Evolutionary conservation across 2,329 filamentous ascomycete species (phyloP), one percentile per base, ranked within the genome.

Genomic region (Ambrosiella beaveri): DNA sequence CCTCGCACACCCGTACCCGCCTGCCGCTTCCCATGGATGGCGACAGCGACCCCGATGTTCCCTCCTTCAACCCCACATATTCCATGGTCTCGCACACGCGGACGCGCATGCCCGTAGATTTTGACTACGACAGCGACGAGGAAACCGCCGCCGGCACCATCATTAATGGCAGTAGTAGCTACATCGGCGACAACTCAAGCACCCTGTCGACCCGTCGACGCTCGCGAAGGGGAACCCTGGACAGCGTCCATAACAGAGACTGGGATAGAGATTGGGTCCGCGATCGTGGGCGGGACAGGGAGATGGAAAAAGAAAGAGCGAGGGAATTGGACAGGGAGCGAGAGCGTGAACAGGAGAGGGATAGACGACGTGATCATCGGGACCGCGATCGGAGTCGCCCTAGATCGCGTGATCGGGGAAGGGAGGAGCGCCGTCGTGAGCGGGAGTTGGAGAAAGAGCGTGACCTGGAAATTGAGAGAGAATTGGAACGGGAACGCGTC

Each of bases 31-130:
- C 59, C 13, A 15, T 57, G 52, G 59, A 60, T 35, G 49, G 35
- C 19, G 56, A 60, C 37, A 60, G 59, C 52, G 59, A 60, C 27
- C 57, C 57, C 38, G 59, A 60, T 17, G 13, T 58, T 12, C 45
- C 59, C 11, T 40, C 37, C n/a, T 58, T 56, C 7, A 50, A 55
- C 17, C 56, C 56, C 3, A 55, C 59, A 6, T 38, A 54, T 12
- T 60, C 59, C 36, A 60, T 54, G 19, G 53, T 60, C 41, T 60
- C 59, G 27, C 56, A 60, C 53, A 58, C 59, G 11, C 59, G 59
- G 8, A 58, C 59, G 37, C 59, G 59, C 56, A 56, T 39, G 56
- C 59, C 59, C 7, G 37, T 60, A 3, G 52, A 60, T 7, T 49
- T 59, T 38, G 57, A 58, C 51, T 41, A 41, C 17, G 44, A 57